Conservation (phyloP, 2,329 filamentous ascomycete species). For the Kalmusia sp. region DNA sequence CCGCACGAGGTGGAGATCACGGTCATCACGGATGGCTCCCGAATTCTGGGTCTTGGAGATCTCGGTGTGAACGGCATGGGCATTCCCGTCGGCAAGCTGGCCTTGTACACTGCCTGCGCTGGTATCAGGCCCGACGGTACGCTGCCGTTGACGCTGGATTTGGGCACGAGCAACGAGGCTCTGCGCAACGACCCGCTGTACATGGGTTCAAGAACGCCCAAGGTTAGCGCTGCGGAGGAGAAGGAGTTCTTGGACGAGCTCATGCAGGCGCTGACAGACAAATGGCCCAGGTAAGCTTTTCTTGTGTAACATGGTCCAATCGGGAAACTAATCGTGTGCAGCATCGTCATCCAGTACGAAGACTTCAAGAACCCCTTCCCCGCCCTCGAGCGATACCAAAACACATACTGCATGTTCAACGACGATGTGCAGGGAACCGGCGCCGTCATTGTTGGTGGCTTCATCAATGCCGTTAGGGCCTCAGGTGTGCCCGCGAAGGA, state of each 20-base stretch:
- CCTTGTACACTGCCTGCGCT: constrained; percentile 93
- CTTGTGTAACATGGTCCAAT: neutral
- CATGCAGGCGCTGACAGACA: constrained; percentile 87
- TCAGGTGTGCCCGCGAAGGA: constrained; percentile 86
- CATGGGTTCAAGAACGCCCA: constrained; percentile 85
- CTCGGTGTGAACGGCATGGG: constrained; percentile 97
- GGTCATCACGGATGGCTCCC: constrained; percentile 94
- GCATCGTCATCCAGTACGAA: constrained; percentile 88
- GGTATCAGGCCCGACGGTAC: constrained; percentile 83
- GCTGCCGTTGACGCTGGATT: constrained; percentile 67
- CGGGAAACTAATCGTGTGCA: constrained; percentile 46
- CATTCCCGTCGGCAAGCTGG: constrained; percentile 95
- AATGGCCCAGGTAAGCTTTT: constrained; percentile 68
- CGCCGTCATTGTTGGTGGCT: constrained; percentile 87
- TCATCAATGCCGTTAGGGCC: constrained; percentile 78
- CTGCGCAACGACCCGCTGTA: constrained; percentile 84
- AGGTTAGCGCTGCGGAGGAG: constrained; percentile 78
- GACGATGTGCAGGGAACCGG: constrained; percentile 98
- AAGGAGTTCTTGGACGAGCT: constrained; percentile 96
- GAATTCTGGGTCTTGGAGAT: constrained; percentile 91
- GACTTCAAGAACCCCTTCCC: constrained; percentile 98
- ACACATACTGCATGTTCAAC: constrained; percentile 95
- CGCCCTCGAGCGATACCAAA: constrained; percentile 86
- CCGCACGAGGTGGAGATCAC: constrained; percentile 93
- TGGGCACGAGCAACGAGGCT: constrained; percentile 69